These are phyloP conservation scores for Jackrogersella multiformis DNA, from an alignment of 495 filamentous ascomycete genomes.

Conservation along the genomic window DNA sequence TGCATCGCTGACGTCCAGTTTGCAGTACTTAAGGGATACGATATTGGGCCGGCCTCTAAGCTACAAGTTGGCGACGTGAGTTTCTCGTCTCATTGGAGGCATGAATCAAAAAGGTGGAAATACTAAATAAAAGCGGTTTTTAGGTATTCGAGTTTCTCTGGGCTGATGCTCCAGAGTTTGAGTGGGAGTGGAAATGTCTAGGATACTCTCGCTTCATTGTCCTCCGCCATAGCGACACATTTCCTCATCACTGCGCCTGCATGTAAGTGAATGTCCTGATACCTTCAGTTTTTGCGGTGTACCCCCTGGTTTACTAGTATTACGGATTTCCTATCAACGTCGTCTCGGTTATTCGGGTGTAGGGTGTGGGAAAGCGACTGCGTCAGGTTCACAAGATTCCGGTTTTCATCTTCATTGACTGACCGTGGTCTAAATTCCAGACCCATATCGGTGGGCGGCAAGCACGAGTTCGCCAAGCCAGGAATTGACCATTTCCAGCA, in stretches of 20 bases:
- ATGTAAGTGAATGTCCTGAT: slow-evolving; percentile 42
- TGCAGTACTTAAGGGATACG: slow-evolving; percentile 47
- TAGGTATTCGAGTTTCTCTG: slow-evolving; percentile 51
- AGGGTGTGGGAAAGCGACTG: slow-evolving; percentile 10
- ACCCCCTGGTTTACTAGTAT: slow-evolving; percentile 4
- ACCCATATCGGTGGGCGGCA: slow-evolving; percentile 47
- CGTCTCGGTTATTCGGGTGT: slow-evolving; percentile 1
- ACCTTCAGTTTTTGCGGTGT: neutral
- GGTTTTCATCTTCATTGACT: slow-evolving; percentile 35
- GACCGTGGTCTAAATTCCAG: slow-evolving; percentile 32
- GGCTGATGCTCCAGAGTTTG: slow-evolving; percentile 46
- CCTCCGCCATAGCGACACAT: slow-evolving; percentile 47
- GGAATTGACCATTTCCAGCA: slow-evolving; percentile 49
- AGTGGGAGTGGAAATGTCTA: slow-evolving; percentile 50
- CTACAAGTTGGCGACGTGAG: slow-evolving; percentile 49
- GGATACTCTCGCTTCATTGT: slow-evolving; percentile 48
- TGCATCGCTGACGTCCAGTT: slow-evolving; percentile 22
- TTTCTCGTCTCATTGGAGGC: slow-evolving; percentile 6
- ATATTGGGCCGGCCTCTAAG: slow-evolving; percentile 47
- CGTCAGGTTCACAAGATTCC: slow-evolving; percentile 13
- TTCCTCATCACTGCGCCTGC: slow-evolving; percentile 47
- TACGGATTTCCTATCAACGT: slow-evolving; percentile 17
- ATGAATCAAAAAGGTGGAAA: neutral
- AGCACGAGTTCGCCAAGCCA: slow-evolving; percentile 48
- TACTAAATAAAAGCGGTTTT: slow-evolving; percentile 15